Evolutionary conservation across 164 flowering plant genomes (phyloP), one percentile per base, ranked within the genome.

Genomic region (Paratinospora sagittata): DNA sequence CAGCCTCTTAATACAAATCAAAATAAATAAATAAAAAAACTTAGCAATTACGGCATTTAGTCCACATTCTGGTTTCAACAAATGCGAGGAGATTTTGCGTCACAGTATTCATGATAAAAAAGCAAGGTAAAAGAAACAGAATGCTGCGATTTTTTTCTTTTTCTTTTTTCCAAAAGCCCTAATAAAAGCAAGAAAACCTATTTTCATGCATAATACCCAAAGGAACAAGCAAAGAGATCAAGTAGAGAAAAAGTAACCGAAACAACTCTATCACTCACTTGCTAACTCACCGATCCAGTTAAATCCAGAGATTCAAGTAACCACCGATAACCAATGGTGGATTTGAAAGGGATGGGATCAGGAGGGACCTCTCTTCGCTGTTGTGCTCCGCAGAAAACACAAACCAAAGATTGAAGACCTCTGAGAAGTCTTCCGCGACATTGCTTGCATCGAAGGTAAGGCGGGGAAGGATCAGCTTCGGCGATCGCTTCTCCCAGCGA

Each of bases 211-310:
- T 12, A 24, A 27, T 3, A 52, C 68, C 47, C 13, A 27, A 66
- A 65, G 27, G 0, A 43, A 19, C 6, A 34, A 64, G 19, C 13
- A 33, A 43, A 49, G 41, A 58, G 27, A 30, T 49, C 0, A 39
- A 11, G 43, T 27, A 26, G 19, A 27, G 17, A 62, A n/a, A n/a
- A 62, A 62, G 27, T 27, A 3, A 26, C 36, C 27, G 26, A 57
- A 19, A 57, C 23, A 57, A 62, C 16, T 27, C 43, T 7, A 3
- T 39, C 43, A 39, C 43, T 39, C 43, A 39, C 43, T 39, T 39
- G 43, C 43, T 47, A 49, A 66, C 88, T 77, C 57, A 91, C 97
- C 72, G 95, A 88, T 84, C 90, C 95, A 78, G 87, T 87, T 47
- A 87, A 76, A 30, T 74, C 63, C 64, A 92, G 82, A 7, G 90